A percentile compares a stretch with the other conserved stretches of the same genome.
These are phyloP conservation scores for Maudiozyma turicensis DNA, from an alignment of 805 yeast species.

Conservation along the genomic window DNA sequence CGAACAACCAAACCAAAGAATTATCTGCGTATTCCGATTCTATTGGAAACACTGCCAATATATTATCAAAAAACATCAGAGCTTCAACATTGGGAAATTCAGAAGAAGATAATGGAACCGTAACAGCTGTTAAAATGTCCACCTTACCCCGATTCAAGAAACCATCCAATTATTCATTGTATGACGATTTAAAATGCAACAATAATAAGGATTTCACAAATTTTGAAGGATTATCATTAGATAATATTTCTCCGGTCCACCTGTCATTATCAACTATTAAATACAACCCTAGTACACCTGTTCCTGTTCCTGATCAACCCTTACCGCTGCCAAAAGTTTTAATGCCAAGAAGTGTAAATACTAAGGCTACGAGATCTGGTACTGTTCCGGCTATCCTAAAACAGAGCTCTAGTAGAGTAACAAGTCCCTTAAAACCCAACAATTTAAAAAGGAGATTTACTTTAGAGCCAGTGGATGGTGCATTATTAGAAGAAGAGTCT, in stretches of 20 bases:
- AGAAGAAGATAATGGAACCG: neutral
- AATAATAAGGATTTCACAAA: neutral
- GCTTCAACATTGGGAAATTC: neutral
- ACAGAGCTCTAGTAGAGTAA: neutral
- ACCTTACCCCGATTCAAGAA: constrained; percentile 9
- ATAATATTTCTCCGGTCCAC: constrained; percentile 5
- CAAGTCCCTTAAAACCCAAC: constrained; percentile 4
- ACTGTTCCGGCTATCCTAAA: constrained; percentile 6
- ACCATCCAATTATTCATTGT: constrained; percentile 9
- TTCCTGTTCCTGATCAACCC: constrained; percentile 24
- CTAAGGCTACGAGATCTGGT: constrained; percentile 12
- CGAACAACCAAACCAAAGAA: too few species aligned
- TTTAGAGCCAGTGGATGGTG: constrained; percentile 2
- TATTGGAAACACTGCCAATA: neutral
- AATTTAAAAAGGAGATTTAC: constrained; percentile 19
- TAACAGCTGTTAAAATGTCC: neutral
- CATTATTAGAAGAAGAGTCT: neutral
- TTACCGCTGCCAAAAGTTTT: constrained; percentile 19
- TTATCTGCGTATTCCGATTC: neutral
- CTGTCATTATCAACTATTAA: neutral
- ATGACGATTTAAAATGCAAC: constrained; percentile 6
- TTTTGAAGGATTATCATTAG: neutral
- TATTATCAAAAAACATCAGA: neutral
- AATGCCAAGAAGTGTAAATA: constrained; percentile 20
- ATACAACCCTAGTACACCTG: constrained; percentile 18